phyloP scores from a whole-genome alignment of 768 basidiomycete species.

The Cyclocybe cylindracea region DNA sequence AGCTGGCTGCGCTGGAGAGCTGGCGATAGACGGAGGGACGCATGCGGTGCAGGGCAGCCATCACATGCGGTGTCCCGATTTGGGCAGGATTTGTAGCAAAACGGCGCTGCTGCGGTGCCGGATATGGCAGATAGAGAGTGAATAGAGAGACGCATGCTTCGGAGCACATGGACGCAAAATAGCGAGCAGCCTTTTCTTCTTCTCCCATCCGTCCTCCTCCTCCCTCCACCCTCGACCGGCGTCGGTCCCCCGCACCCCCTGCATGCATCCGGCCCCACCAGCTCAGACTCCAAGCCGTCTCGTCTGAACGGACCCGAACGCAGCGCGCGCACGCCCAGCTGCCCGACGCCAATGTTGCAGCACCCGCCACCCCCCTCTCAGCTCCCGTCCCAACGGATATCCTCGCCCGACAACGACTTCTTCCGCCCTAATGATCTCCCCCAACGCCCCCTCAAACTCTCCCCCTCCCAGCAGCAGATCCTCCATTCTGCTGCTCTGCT shows the following conservation, averaged over 20 bases:
- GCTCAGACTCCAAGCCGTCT: conserved; percentile 59
- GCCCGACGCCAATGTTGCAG: conserved; percentile 56
- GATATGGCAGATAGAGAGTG: conserved; percentile 10
- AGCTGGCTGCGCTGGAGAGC: no score
- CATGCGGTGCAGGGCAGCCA: conserved; percentile 30
- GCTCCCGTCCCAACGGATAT: conserved; percentile 35
- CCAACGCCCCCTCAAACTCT: neutral
- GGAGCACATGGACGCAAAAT: conserved; percentile 26
- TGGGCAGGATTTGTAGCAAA: conserved; percentile 3
- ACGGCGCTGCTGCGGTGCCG: conserved; percentile 15
- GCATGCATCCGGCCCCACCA: conserved; percentile 42
- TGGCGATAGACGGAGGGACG: no score
- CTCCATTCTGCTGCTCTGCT: conserved; percentile 11
- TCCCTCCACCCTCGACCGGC: conserved; percentile 21
- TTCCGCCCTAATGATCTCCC: conserved; percentile 43
- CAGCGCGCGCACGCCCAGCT: conserved; percentile 23
- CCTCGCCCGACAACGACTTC: conserved; percentile 35
- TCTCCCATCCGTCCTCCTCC: conserved; percentile 21
- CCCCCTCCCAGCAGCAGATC: no score
- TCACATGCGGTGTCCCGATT: conserved; percentile 2
- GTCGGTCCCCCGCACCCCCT: conserved; percentile 27
- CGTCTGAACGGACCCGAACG: conserved; percentile 47
- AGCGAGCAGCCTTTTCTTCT: conserved; percentile 17
- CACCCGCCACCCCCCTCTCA: conserved; percentile 47
- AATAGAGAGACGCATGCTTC: conserved; percentile 8